Evolutionary conservation across 345 rosid genomes (phyloP), one percentile per base, ranked within the genome.

Genomic region (Arabidopsis arenosa): DNA sequence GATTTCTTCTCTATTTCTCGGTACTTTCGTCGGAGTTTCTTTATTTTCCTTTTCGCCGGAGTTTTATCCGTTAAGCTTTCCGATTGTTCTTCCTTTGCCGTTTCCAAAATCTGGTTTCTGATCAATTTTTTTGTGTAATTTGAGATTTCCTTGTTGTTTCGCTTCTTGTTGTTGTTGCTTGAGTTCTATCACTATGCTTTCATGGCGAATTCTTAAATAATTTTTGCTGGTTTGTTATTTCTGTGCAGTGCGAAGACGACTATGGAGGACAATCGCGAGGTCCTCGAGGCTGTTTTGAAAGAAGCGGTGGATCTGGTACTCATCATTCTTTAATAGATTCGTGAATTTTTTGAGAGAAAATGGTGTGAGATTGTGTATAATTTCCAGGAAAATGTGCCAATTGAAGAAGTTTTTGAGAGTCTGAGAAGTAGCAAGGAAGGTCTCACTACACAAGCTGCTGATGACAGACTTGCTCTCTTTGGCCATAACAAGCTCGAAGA

Each of bases 401-500:
- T 92, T 68, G 98, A 90, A 60, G 97, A 92, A 70, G 97, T 94
- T 54, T 78, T 94, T 70, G 97, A 94, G 86, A 92, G 86, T 82
- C 83, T 94, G 83, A 92, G 98, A 88, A 92, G 98, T 83, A 90
- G 93, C 81, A 87, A 61, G 77, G 96, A 85, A 70, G 98, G 98
- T 81, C 92, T 94, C 56, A 87, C 92, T 32, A 73, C 87, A 36
- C 72, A 85, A 70, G 89, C 92, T 76, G 97, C 97, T 41, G 93
- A 86, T 78, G 95, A 90, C 75, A 90, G 98, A 81, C 90, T 94
- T 55, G 39, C 80, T 77, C 90, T 94, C 83, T 94, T 94, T 82
- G 98, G 98, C 4, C 89, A 92, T 74, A 94, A 94, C 86, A 94
- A 87, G 86, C 97, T 94, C 67, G 98, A 94, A 80, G 98, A 94